Percentiles rank a stretch among this genome's conserved stretches.
phyloP scores from a whole-genome alignment of 108 stramenopile genomes.

The Cyclotella baltica region DNA sequence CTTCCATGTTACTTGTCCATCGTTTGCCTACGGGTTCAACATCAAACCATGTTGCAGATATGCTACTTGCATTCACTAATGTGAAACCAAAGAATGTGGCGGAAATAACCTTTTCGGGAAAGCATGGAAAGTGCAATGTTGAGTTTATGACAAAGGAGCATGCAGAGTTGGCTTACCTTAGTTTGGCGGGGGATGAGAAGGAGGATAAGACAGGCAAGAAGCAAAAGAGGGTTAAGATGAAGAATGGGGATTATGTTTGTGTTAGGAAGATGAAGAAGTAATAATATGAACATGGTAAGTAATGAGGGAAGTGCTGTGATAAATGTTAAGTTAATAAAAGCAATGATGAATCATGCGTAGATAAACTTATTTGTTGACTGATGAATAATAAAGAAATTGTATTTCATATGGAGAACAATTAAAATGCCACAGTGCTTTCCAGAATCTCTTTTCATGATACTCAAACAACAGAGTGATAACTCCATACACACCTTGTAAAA shows the following conservation, averaged over 20 bases:
- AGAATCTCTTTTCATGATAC: no score
- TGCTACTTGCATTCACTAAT: constrained; percentile 75
- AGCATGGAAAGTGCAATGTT: constrained; percentile 76
- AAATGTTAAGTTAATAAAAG: no score
- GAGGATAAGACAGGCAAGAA: constrained; percentile 84
- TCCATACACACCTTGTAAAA: no score
- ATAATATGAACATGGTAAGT: neutral
- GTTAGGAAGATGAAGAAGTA: constrained; percentile 80
- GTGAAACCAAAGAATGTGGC: constrained; percentile 67
- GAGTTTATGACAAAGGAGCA: constrained; percentile 64
- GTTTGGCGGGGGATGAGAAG: constrained; percentile 64
- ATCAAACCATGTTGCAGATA: constrained; percentile 61
- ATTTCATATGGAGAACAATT: no score
- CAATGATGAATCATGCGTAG: no score
- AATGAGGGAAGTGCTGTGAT: neutral
- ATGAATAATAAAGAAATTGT: no score
- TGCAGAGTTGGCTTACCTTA: constrained; percentile 79
- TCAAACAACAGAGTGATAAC: no score
- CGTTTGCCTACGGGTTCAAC: constrained; percentile 69
- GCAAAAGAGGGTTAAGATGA: constrained; percentile 87
- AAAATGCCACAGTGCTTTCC: no score
- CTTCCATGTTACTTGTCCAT: constrained; percentile 76
- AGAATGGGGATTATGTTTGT: constrained; percentile 75
- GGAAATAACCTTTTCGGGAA: constrained; percentile 70
- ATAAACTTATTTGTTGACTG: no score